A percentile compares a stretch with the other conserved stretches of the same genome.
Evolutionary conservation across 352 stramenopile genomes (phyloP).

Genomic region (Globisporangium paddicum): DNA sequence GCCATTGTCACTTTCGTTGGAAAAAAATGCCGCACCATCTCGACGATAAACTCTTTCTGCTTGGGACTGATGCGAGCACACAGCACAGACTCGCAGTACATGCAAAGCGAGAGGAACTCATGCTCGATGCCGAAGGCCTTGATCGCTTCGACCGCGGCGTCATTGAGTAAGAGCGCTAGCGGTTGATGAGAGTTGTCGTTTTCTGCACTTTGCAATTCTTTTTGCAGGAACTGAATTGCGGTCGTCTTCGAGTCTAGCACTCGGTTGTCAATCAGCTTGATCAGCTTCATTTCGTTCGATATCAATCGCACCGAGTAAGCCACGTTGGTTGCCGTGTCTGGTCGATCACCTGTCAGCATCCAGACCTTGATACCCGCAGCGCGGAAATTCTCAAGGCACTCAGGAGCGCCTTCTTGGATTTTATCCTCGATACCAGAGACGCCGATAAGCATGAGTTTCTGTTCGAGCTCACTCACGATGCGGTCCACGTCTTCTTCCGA

Average conservation of each 20-base stretch:
- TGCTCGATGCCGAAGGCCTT: conserved; percentile 27
- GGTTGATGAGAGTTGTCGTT: neutral
- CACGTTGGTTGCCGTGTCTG: conserved; percentile 65
- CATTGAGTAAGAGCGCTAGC: conserved; percentile 42
- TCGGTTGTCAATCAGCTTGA: conserved; percentile 30
- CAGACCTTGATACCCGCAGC: conserved; percentile 68
- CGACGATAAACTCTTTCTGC: conserved; percentile 96
- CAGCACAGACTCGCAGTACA: conserved; percentile 92
- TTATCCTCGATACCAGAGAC: conserved; percentile 68
- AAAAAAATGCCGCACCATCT: conserved; percentile 74
- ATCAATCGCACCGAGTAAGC: conserved; percentile 48
- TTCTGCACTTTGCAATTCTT: conserved; percentile 16
- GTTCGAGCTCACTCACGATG: conserved; percentile 44
- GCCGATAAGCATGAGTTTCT: conserved; percentile 40
- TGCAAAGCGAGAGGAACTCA: conserved; percentile 42
- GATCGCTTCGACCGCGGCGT: conserved; percentile 43
- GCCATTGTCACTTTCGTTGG: conserved; percentile 63
- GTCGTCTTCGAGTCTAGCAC: conserved; percentile 17
- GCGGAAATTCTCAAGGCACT: conserved; percentile 53
- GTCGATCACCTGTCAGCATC: conserved; percentile 68
- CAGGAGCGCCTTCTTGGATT: conserved; percentile 51
- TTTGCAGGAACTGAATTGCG: conserved; percentile 20
- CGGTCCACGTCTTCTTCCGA: conserved; percentile 27
- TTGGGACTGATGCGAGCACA: conserved; percentile 95
- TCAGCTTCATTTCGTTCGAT: conserved; percentile 43